phyloP scores from a whole-genome alignment of 2,329 filamentous ascomycete genomes.

The Colletotrichum aenigma region DNA sequence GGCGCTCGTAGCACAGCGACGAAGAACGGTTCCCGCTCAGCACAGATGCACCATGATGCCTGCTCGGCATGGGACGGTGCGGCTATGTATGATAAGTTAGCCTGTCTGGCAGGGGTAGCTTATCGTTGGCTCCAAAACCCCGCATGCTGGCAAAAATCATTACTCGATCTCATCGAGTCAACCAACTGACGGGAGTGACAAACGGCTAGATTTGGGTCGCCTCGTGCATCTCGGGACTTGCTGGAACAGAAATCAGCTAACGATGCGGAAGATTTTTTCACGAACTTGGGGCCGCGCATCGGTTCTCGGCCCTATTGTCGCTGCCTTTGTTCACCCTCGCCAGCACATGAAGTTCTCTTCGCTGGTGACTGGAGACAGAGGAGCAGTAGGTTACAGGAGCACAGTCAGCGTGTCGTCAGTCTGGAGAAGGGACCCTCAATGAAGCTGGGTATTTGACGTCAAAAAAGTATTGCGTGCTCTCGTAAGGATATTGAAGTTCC shows the following conservation, averaged over 20 bases:
- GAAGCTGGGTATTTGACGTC: background rate
- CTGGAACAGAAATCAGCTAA: background rate
- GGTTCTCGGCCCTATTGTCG: background rate
- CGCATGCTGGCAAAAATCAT: conserved; percentile 27
- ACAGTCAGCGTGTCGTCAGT: background rate
- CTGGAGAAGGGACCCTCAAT: background rate
- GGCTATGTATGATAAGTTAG: conserved; percentile 6
- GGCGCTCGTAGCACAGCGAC: background rate
- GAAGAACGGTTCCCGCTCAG: conserved; percentile 6
- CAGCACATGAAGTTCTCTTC: background rate
- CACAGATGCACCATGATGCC: background rate
- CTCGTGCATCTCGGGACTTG: background rate
- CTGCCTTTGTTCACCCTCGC: background rate
- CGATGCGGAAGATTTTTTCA: background rate
- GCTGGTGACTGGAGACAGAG: background rate
- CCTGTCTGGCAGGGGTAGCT: conserved; percentile 17
- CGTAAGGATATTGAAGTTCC: background rate
- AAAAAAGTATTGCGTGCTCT: background rate
- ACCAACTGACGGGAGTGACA: conserved; percentile 4
- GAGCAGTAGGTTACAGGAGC: background rate
- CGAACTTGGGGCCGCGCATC: background rate
- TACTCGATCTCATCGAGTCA: conserved; percentile 29
- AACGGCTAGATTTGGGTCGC: background rate
- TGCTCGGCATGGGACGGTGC: conserved; percentile 11
- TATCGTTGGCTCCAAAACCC: conserved; percentile 14